These are phyloP conservation scores for Penicillium fimorum DNA, from an alignment of 495 filamentous ascomycete genomes.

Conservation along the genomic window DNA sequence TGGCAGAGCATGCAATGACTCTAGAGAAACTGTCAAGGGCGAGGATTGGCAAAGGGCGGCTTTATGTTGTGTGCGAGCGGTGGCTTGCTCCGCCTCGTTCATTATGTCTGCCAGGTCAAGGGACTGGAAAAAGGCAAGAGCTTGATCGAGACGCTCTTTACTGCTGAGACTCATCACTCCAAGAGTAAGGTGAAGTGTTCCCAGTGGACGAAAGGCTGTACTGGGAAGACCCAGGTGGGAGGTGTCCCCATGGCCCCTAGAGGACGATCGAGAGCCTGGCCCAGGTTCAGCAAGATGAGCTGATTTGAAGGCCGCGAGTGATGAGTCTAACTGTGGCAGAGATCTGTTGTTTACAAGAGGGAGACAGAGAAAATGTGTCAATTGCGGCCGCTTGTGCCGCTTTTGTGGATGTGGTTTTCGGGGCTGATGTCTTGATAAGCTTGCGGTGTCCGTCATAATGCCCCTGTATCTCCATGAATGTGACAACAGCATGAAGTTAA, in stretches of 20 bases:
- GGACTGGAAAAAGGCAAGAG: conserved; percentile 51
- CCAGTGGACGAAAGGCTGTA: conserved; percentile 71
- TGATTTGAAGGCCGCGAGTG: conserved; percentile 58
- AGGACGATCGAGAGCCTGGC: conserved; percentile 10
- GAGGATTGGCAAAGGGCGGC: neutral
- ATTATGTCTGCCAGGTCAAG: conserved; percentile 56
- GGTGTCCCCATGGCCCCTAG: conserved; percentile 19
- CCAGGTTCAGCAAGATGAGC: conserved; percentile 42
- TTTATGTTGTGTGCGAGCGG: conserved; percentile 3
- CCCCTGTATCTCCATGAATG: neutral
- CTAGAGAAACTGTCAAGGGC: conserved; percentile 35
- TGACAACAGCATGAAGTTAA: neutral
- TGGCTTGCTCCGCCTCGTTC: conserved; percentile 21
- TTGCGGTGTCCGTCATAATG: conserved; percentile 18
- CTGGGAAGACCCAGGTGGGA: conserved; percentile 44
- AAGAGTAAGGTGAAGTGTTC: conserved; percentile 80
- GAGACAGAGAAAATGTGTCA: conserved; percentile 90
- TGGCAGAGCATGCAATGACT: conserved; percentile 38
- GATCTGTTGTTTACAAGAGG: conserved; percentile 67
- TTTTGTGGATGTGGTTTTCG: conserved; percentile 22
- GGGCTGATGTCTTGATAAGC: conserved; percentile 6
- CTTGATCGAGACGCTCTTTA: conserved; percentile 55
- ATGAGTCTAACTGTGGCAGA: conserved; percentile 59
- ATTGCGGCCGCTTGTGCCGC: conserved; percentile 41
- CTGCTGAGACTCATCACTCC: conserved; percentile 78